Conservation (phyloP, 2,329 filamentous ascomycete species). For the Monosporascus cannonballus region DNA sequence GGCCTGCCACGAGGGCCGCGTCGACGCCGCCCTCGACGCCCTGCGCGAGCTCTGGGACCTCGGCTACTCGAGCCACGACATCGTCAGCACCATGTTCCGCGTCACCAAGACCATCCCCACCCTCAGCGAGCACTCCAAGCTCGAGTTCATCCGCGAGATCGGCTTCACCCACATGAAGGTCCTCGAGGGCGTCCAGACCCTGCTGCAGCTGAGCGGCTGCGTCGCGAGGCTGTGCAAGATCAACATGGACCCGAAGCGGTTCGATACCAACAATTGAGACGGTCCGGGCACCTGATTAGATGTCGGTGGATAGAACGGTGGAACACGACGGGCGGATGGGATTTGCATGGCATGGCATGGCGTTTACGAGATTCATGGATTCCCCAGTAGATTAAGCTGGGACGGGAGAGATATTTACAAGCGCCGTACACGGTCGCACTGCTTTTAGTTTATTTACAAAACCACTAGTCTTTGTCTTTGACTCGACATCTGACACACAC, state of each 20-base stretch:
- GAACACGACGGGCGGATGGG: constrained; percentile 3
- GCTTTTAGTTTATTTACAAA: not conserved
- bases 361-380: constrained; percentile 18
- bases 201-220: constrained; percentile 89
- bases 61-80: constrained; percentile 97
- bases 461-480: not conserved
- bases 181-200: constrained; percentile 91
- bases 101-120: constrained; percentile 94
- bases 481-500: not conserved
- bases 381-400: constrained; percentile 1
- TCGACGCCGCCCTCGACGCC: constrained; percentile 80
- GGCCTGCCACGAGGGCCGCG: constrained; percentile 86
- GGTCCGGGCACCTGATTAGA: constrained; percentile 8
- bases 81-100: constrained; percentile 98
- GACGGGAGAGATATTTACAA: constrained; percentile 12
- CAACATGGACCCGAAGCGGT: constrained; percentile 90
- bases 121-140: constrained; percentile 86
- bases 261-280: constrained; percentile 40
- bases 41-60: constrained; percentile 89
- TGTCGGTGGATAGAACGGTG: not conserved
- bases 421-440: not conserved
- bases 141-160: constrained; percentile 98
- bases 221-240: constrained; percentile 86
- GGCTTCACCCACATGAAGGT: constrained; percentile 99
- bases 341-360: constrained; percentile 26